Base-by-base conservation (phyloP, 2,329 filamentous ascomycete species). In the Fusarium tricinctum region DNA sequence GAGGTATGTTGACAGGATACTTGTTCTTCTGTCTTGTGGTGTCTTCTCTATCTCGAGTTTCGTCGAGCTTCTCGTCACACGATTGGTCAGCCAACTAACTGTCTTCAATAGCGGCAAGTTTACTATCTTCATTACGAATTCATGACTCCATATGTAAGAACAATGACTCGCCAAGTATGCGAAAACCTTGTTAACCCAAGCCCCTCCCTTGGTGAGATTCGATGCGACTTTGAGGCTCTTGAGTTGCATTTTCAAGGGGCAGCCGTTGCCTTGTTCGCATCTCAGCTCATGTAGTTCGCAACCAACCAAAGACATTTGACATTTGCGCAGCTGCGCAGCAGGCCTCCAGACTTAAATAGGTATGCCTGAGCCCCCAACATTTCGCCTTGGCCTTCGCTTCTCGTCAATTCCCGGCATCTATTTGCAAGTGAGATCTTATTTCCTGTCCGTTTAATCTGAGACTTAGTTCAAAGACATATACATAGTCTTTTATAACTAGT, bases 271-370 rank as follows among this genome's bases (percentile, higher is more conserved):
- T 64, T 48, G 19, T 58, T 52, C 15, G 28, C 9, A 51, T 39
- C 28, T 59, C 46, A 50, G 60, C 53, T 64, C 17, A 39, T 23
- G 23, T 53, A 42, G 60, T 64, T 65, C 61, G 61, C 61, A 64
- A 46, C 51, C 60, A 64, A 48, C 32, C 35, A 35, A 9, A 51
- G 30, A n/a, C n/a, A n/a, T n/a, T n/a, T n/a, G n/a, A 8, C 26
- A 65, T 39, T 14, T 46, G 61, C 61, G 60, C 61, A 15, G 20
- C 19, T 47, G 52, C 52, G 59, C 52, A 52, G 42, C 19, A 63
- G 59, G 59, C 60, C 46, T 48, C 52, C 59, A 23, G 19, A 30
- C 20, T 58, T 58, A 64, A 64, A 45, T 47, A n/a, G n/a, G n/a
- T n/a, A 50, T 17, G 45, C 33, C 43, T 42, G n/a, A n/a, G 32